phyloP scores from a whole-genome alignment of 176 grass and related monocot species.

The Carex parvula region DNA sequence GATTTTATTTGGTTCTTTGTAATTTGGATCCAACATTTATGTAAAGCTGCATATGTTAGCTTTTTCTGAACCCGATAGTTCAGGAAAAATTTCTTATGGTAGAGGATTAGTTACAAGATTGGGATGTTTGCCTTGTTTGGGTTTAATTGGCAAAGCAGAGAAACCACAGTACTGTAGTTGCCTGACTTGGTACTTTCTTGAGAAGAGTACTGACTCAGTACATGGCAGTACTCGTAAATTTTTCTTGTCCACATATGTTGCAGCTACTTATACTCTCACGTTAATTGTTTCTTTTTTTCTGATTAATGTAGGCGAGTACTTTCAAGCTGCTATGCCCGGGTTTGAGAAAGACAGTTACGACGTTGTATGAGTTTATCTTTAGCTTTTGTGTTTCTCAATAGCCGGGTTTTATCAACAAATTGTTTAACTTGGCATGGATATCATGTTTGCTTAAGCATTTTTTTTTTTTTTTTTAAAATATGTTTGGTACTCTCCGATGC shows the following conservation, averaged over 20 bases:
- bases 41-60: background rate
- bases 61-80: background rate
- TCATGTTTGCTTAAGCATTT: background rate
- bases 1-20: background rate
- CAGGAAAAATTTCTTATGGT: background rate
- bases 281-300: constrained; percentile 7
- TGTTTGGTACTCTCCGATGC: background rate
- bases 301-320: constrained; percentile 70
- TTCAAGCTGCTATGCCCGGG: constrained; percentile 76
- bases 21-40: background rate
- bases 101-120: background rate
- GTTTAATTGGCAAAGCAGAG: background rate
- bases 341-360: constrained; percentile 66
- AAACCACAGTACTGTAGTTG: background rate
- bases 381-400: constrained; percentile 27
- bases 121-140: background rate
- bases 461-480: constrained; percentile 3
- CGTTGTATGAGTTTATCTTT: constrained; percentile 53
- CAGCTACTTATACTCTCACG: background rate
- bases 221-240: background rate
- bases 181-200: background rate
- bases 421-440: constrained; percentile 6
- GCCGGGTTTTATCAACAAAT: background rate
- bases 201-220: background rate
- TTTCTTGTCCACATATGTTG: background rate